Evolutionary conservation across 805 yeast genomes (phyloP).

Genomic region (Nakazawaea ambrosiae): DNA sequence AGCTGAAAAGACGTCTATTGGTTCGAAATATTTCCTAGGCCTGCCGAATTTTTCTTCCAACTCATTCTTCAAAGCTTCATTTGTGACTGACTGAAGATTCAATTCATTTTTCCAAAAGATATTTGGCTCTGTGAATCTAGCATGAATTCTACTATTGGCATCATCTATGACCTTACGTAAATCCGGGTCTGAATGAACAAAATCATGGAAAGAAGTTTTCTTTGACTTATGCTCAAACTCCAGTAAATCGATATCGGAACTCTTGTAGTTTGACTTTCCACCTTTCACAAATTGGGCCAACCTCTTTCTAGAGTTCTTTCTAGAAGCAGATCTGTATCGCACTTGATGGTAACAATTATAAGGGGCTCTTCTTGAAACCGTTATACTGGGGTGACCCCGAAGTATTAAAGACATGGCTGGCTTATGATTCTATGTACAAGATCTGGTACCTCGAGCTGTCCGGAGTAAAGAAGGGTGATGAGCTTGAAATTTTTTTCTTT

Average conservation of each 20-base stretch:
- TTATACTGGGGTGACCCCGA: too few relatives aligned
- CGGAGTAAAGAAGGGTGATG: too few relatives aligned
- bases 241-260: background rate
- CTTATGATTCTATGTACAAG: too few relatives aligned
- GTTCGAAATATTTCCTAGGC: constrained; percentile 7
- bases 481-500: too few relatives aligned
- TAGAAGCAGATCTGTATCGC: too few relatives aligned
- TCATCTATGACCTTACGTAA: constrained; percentile 19
- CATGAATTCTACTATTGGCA: constrained; percentile 15
- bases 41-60: constrained; percentile 15
- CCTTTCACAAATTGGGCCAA: background rate
- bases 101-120: constrained; percentile 19
- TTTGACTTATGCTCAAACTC: background rate
- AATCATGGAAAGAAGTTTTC: background rate
- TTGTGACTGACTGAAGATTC: constrained; percentile 14
- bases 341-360: too few relatives aligned
- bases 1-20: constrained; percentile 18
- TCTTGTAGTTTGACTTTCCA: background rate
- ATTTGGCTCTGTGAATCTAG: constrained; percentile 23
- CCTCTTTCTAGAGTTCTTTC: constrained; percentile 3
- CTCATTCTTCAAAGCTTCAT: constrained; percentile 10
- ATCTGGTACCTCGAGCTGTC: too few relatives aligned
- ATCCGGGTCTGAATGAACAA: constrained; percentile 13
- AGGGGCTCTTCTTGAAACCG: too few relatives aligned
- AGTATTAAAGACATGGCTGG: too few relatives aligned